A percentile compares a stretch with the other conserved stretches of the same genome.
These are phyloP conservation scores for Torulaspora maleeae DNA, from an alignment of 805 yeast species.

Conservation along the genomic window DNA sequence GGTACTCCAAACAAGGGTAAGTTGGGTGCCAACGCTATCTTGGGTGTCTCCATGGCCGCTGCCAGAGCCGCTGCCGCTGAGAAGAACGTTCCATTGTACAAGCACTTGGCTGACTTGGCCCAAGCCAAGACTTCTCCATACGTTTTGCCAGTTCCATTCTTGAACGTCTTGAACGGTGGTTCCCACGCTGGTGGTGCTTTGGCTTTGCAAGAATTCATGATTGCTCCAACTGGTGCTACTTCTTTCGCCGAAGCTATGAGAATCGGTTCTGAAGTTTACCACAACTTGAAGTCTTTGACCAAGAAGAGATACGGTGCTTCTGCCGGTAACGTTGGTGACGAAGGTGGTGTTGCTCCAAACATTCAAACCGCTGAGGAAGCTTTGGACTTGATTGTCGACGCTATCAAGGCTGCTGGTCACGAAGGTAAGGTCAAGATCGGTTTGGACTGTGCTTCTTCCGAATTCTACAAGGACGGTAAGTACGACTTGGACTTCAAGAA, in stretches of 20 bases:
- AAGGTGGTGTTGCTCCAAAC: constrained; percentile 99
- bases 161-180: constrained; percentile 98
- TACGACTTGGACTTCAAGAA: constrained; percentile 99
- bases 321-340: constrained; percentile 99
- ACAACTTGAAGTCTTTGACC: constrained; percentile 86
- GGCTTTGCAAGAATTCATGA: constrained; percentile 99
- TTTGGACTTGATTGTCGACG: constrained; percentile 82
- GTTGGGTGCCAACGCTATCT: constrained; percentile 97
- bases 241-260: constrained; percentile 93
- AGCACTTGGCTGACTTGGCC: constrained; percentile 79
- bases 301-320: constrained; percentile 95
- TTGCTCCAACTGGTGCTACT: constrained; percentile 89
- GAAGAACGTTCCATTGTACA: constrained; percentile 88
- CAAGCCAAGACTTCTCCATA: constrained; percentile 68
- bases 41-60: constrained; percentile 95
- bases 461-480: constrained; percentile 94
- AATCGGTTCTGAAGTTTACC: constrained; percentile 98
- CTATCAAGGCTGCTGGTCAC: constrained; percentile 94
- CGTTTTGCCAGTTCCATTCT: constrained; percentile 98
- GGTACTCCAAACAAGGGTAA: constrained; percentile 97
- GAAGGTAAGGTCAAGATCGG: constrained; percentile 89
- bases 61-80: constrained; percentile 98
- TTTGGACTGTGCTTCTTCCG: constrained; percentile 95
- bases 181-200: constrained; percentile 99
- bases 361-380: constrained; percentile 95